Evolutionary conservation across 139 green algal species (phyloP).

Genomic region (Ettlia oleoabundans): DNA sequence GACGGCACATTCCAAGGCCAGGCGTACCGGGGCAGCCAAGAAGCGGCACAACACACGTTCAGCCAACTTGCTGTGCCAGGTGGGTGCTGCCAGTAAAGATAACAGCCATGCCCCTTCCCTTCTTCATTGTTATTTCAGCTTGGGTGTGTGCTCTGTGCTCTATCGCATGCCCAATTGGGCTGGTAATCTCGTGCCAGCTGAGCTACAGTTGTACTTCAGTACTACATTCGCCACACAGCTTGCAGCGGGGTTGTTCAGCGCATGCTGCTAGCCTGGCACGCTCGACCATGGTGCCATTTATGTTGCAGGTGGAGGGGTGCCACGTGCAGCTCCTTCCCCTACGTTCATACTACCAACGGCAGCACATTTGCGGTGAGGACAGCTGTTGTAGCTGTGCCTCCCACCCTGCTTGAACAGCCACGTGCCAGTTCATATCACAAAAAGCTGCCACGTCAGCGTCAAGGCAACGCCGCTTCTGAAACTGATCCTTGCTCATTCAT

Average conservation of each 20-base stretch:
- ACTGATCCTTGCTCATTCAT: no score
- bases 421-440: not conserved
- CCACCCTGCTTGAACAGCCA: not conserved
- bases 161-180: no score
- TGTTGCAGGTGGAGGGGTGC: constrained; percentile 28
- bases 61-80: no score
- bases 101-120: no score
- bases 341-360: constrained; percentile 26
- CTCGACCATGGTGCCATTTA: not conserved
- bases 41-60: not conserved
- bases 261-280: not conserved
- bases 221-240: not conserved
- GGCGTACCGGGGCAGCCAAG: not conserved
- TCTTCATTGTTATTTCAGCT: no score
- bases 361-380: constrained; percentile 33
- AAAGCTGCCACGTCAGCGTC: not conserved
- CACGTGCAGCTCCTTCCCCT: constrained; percentile 2
- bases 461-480: no score
- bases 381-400: not conserved
- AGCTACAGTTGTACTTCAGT: no score
- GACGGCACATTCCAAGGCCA: not conserved
- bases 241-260: not conserved
- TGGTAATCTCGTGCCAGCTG: no score
- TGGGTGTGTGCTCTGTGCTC: no score
- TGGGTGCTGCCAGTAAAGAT: no score